These are phyloP conservation scores for Dimocarpus longan DNA, from an alignment of 345 rosid species.

Conservation along the genomic window DNA sequence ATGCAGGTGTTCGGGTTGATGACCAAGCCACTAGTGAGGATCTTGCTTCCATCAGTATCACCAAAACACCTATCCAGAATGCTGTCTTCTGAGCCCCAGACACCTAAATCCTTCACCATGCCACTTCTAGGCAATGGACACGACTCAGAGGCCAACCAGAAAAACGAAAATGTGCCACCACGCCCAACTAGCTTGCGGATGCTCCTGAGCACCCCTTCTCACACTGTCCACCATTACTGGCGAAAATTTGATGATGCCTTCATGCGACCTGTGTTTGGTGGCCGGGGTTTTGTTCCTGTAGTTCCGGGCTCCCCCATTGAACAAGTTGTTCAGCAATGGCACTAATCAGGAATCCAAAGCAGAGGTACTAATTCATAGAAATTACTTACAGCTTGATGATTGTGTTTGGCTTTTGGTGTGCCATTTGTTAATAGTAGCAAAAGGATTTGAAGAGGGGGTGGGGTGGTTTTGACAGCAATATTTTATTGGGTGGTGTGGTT, in stretches of 20 bases:
- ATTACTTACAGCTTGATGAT: slow-evolving; percentile 16
- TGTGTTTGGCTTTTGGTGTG: slow-evolving; percentile 29
- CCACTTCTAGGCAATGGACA: slow-evolving; percentile 58
- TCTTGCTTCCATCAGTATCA: slow-evolving; percentile 57
- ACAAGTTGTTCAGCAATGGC: slow-evolving; percentile 40
- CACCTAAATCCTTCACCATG: slow-evolving; percentile 54
- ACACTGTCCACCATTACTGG: slow-evolving; percentile 80
- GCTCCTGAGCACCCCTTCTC: slow-evolving; percentile 68
- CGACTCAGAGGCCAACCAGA: slow-evolving; percentile 27
- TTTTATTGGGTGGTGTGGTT: slow-evolving; percentile 15
- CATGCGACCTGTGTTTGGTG: slow-evolving; percentile 92
- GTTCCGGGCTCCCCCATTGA: slow-evolving; percentile 75
- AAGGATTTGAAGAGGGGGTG: slow-evolving; percentile 15
- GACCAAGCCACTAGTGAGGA: slow-evolving; percentile 78
- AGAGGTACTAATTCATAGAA: slow-evolving; percentile 7
- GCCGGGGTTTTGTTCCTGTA: slow-evolving; percentile 71
- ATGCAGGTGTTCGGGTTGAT: slow-evolving; percentile 83
- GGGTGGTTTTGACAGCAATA: slow-evolving; percentile 2
- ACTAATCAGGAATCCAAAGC: slow-evolving; percentile 23
- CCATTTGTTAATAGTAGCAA: slow-evolving; percentile 16
- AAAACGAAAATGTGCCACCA: slow-evolving; percentile 25
- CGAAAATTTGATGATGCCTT: slow-evolving; percentile 73
- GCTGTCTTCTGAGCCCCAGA: slow-evolving; percentile 54
- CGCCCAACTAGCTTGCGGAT: slow-evolving; percentile 49
- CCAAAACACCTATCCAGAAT: slow-evolving; percentile 46